Conservation (phyloP, 148 eudicot genomes). For the Bassia scoparia region DNA sequence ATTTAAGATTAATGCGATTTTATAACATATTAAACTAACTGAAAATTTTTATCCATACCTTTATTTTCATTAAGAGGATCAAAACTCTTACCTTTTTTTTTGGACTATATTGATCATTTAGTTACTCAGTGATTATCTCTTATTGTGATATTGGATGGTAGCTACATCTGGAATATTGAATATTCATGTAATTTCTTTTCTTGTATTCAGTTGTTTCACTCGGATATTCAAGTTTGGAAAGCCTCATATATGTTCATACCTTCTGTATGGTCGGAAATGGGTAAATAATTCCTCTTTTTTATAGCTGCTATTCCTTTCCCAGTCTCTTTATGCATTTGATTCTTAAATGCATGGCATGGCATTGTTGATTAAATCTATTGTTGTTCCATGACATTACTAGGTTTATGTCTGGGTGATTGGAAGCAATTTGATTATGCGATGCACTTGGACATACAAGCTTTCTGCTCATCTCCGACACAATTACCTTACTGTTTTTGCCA, state of each 20-base stretch:
- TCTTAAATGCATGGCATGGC: neutral
- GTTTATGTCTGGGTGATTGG: slow-evolving; percentile 80
- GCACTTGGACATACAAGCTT: slow-evolving; percentile 98
- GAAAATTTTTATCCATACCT: no score
- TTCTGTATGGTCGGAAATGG: slow-evolving; percentile 74
- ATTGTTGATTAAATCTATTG: neutral
- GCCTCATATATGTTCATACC: slow-evolving; percentile 52
- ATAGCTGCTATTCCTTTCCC: neutral
- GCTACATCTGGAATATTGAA: neutral
- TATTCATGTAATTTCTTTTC: slow-evolving; percentile 5
- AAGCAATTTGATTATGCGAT: slow-evolving; percentile 89
- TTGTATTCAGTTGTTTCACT: slow-evolving; percentile 68
- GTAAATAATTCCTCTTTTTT: slow-evolving; percentile 31
- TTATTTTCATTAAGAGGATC: neutral
- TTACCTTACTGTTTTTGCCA: slow-evolving; percentile 70
- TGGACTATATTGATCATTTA: no score
- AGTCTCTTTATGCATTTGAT: neutral
- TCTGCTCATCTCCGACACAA: slow-evolving; percentile 97
- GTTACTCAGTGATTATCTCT: neutral
- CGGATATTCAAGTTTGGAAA: slow-evolving; percentile 89
- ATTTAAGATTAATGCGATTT: no score
- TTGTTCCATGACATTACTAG: slow-evolving; percentile 31
- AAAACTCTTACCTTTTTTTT: neutral
- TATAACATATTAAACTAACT: no score
- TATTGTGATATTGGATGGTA: neutral